Evolutionary conservation across 257 asterid species (phyloP), one percentile per base, ranked within the genome.

Genomic region (Galeopsis tetrahit): DNA sequence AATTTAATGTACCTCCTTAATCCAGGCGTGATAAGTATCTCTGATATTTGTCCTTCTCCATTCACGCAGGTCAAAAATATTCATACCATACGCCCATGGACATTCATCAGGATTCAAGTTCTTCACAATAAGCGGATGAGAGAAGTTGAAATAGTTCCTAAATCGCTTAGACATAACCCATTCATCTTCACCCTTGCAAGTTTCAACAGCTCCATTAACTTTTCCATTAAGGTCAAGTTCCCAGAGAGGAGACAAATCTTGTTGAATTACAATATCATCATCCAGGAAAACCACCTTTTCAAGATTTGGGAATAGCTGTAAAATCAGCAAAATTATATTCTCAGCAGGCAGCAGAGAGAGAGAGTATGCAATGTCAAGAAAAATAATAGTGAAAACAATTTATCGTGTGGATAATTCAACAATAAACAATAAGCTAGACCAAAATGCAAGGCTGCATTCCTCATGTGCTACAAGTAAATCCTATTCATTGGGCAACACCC

Each of bases 51-150:
- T 94, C 77, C 78, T 79, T 77, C 99, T 86, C 99, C 99, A 94
- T 28, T 83, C 86, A 42, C 77, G 86, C 78, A 94, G 70, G 83
- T 94, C 98, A 73, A 94, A 94, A 43, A 94, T 88, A 77, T 94
- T 94, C 99, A 94, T 94, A 63, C 99, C 99, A 79, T 92, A 94
- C 55, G 98, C 99, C 99, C 99, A 94, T 15, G 99, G 97, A 79
- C 99, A 94, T 65, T 94, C 96, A 17, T 88, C 96, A 21, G 97
- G 95, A 79, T 94, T 82, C 90, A 94, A 84, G 77, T 87, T 82
- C 75, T 92, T 88, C 31, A 88, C 86, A 69, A 94, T 83, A 40
- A 82, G 88, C 1, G 98, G 98, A 85, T 91, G 95, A 46, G 99
- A 91, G 81, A 94, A 94, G 85, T 94, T 94, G 93, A 94, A 94